These are phyloP conservation scores for Aureobasidium lini DNA, from an alignment of 2,329 filamentous ascomycete genomes.

Conservation along the genomic window DNA sequence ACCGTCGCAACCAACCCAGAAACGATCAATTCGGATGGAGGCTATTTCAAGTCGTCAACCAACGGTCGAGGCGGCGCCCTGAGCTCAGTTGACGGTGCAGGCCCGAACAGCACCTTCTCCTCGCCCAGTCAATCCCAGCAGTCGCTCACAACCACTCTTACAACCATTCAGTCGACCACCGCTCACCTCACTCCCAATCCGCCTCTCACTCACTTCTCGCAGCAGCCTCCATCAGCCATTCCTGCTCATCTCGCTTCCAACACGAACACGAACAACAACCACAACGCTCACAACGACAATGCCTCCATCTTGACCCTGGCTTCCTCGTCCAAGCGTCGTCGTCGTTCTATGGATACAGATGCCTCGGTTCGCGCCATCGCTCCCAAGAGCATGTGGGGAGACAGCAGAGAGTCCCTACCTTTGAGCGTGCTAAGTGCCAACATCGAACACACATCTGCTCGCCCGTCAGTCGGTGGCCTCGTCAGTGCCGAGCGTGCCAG, in stretches of 20 bases:
- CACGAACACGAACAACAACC: constrained; percentile 41
- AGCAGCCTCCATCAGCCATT: constrained; percentile 1
- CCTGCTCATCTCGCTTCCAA: constrained; percentile 9
- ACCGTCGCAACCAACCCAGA: constrained; percentile 81
- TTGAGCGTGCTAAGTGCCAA: constrained; percentile 71
- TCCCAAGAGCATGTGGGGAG: constrained; percentile 73
- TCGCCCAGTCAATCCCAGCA: constrained; percentile 74
- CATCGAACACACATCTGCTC: constrained; percentile 41
- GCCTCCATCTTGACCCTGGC: constrained; percentile 79
- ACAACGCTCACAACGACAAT: constrained; percentile 58
- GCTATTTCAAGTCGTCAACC: constrained; percentile 75
- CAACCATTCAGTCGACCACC: constrained; percentile 70
- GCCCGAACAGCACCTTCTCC: constrained; percentile 67
- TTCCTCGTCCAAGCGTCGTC: constrained; percentile 71
- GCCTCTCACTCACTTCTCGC: constrained; percentile 20
- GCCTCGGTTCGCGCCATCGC: constrained; percentile 79
- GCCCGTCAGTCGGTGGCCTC: constrained; percentile 47
- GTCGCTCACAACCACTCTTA: constrained; percentile 75
- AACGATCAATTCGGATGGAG: constrained; percentile 63
- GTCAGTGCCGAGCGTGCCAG: constrained; percentile 62
- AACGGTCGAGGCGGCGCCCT: constrained; percentile 52
- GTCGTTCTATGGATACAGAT: constrained; percentile 76
- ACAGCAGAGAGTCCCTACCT: constrained; percentile 71
- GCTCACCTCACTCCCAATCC: constrained; percentile 26
- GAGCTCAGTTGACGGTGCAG: constrained; percentile 50